Evolutionary conservation across 768 basidiomycete genomes (phyloP).

Genomic region (Hortiboletus flavorubellus): DNA sequence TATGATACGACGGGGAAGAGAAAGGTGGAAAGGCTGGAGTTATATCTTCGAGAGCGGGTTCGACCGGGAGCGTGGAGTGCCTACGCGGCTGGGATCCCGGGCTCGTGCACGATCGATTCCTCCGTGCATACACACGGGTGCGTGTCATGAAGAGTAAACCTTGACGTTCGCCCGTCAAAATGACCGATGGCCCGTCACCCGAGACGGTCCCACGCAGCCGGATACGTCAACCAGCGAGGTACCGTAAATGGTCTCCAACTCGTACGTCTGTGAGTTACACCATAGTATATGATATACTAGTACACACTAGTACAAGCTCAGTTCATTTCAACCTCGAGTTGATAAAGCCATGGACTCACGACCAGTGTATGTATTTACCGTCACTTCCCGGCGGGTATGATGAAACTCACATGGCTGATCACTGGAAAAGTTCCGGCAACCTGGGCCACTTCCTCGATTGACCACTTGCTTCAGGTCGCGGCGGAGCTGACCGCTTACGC

Average conservation of each 20-base stretch:
- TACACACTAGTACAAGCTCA: background rate
- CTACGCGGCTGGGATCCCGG: background rate
- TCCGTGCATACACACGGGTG: background rate
- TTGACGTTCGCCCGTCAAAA: background rate
- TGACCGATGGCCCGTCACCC: background rate
- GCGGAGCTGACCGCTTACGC: too few relatives aligned
- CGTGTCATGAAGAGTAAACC: constrained; percentile 9
- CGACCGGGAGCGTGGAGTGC: constrained; percentile 1
- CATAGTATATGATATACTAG: too few relatives aligned
- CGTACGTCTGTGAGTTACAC: background rate
- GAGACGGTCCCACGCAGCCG: background rate
- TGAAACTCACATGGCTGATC: too few relatives aligned
- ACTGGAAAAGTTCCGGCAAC: background rate
- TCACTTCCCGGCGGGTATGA: too few relatives aligned
- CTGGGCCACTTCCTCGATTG: background rate
- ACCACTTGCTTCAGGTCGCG: too few relatives aligned
- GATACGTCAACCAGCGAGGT: constrained; percentile 15
- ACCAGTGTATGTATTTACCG: background rate
- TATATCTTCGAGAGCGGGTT: constrained; percentile 12
- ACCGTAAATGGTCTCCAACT: background rate
- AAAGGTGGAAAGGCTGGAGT: background rate
- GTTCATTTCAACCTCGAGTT: background rate
- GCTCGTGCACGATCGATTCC: background rate
- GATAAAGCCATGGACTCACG: background rate
- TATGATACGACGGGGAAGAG: background rate